phyloP scores from a whole-genome alignment of 2,329 filamentous ascomycete genomes.

The Fusarium staphyleae region DNA sequence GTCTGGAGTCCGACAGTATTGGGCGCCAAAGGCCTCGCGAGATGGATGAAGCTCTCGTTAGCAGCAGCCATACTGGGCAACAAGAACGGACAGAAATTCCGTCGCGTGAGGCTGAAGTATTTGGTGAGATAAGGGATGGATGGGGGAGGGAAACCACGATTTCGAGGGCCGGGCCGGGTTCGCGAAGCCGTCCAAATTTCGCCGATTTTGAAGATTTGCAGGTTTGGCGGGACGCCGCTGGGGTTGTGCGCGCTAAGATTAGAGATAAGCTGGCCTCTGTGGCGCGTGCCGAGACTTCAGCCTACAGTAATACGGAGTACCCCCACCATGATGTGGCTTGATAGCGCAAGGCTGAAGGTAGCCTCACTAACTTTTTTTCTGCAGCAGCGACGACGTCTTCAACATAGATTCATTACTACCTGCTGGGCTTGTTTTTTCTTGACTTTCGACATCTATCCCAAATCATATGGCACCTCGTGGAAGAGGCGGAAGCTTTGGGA shows the following conservation, averaged over 20 bases:
- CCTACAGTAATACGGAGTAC: too few relatives aligned
- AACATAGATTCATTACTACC: not conserved
- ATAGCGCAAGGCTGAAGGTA: constrained; percentile 48
- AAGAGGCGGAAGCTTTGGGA: constrained; percentile 46
- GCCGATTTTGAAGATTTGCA: constrained; percentile 54
- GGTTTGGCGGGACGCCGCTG: constrained; percentile 50
- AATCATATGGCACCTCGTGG: constrained; percentile 48
- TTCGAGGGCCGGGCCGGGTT: constrained; percentile 36
- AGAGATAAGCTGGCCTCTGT: constrained; percentile 47
- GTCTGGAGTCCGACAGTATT: constrained; percentile 79
- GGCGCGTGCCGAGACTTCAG: constrained; percentile 36
- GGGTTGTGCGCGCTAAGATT: constrained; percentile 63
- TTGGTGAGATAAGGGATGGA: constrained; percentile 31
- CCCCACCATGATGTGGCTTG: constrained; percentile 48
- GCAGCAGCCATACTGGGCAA: constrained; percentile 78
- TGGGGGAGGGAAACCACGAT: constrained; percentile 35
- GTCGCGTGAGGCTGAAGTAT: constrained; percentile 27
- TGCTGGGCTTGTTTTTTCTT: too few relatives aligned
- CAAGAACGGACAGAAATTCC: constrained; percentile 10
- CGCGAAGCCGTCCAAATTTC: constrained; percentile 50
- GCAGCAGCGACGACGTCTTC: not conserved
- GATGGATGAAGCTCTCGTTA: constrained; percentile 89
- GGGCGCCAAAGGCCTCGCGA: constrained; percentile 89
- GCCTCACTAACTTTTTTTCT: constrained; percentile 44
- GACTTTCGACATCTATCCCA: not conserved